Conservation (phyloP, 805 yeast genomes). For the Starmera quercuum region DNA sequence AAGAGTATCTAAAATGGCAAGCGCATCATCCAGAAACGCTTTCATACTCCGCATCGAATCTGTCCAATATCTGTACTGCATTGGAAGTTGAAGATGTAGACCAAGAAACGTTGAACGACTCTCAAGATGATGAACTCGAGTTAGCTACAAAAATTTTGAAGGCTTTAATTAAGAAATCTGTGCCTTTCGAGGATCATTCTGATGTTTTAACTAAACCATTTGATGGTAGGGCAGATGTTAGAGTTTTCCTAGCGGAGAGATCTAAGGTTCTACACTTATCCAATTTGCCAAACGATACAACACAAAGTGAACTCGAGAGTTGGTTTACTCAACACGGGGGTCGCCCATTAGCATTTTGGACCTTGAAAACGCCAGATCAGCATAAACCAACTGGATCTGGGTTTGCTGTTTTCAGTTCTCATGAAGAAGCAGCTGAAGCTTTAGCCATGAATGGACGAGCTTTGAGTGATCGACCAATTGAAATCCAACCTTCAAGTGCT, state of each 20-base stretch:
- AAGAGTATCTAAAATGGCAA: constrained; percentile 71
- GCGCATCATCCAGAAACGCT: constrained; percentile 46
- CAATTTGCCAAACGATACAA: constrained; percentile 79
- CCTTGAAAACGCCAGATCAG: constrained; percentile 56
- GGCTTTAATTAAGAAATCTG: constrained; percentile 40
- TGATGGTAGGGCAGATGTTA: constrained; percentile 68
- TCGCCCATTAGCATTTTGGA: constrained; percentile 86
- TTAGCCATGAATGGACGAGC: constrained; percentile 73
- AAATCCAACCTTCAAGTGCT: constrained; percentile 81
- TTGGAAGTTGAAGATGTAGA: constrained; percentile 17
- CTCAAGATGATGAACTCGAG: constrained; percentile 36
- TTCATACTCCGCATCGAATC: constrained; percentile 21
- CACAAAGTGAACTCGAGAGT: constrained; percentile 82
- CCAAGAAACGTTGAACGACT: not conserved
- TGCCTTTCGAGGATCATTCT: constrained; percentile 39
- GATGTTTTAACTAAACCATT: constrained; percentile 63
- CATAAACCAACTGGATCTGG: constrained; percentile 56
- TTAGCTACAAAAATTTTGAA: constrained; percentile 37
- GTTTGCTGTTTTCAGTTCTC: constrained; percentile 76
- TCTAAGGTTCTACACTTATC: constrained; percentile 73
- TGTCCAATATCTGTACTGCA: constrained; percentile 20
- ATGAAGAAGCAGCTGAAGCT: constrained; percentile 80
- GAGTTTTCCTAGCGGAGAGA: constrained; percentile 58
- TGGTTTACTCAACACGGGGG: constrained; percentile 90
- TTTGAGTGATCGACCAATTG: constrained; percentile 66